phyloP scores from a whole-genome alignment of 2,329 filamentous ascomycete genomes.

The Venturia pyrina region DNA sequence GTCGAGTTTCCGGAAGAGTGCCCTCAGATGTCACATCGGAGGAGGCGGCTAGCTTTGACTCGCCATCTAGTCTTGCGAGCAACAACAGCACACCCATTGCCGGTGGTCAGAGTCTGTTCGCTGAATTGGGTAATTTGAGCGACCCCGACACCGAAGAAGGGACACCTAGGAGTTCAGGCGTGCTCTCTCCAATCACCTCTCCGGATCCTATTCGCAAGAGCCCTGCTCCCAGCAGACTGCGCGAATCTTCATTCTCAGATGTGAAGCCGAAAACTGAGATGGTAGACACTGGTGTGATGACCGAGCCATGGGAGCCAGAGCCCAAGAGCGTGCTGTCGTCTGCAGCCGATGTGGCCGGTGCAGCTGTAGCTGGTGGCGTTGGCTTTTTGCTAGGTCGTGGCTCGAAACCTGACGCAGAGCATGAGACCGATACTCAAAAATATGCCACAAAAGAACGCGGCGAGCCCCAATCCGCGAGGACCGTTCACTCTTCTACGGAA shows the following conservation, averaged over 20 bases:
- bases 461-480: background rate
- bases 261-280: constrained; percentile 13
- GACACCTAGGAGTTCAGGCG: constrained; percentile 13
- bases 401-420: constrained; percentile 15
- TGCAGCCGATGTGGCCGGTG: constrained; percentile 30
- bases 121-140: constrained; percentile 19
- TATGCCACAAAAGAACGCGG: background rate
- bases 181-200: constrained; percentile 14
- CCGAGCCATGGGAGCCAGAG: constrained; percentile 18
- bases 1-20: constrained; percentile 23
- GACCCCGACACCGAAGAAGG: constrained; percentile 21
- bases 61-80: constrained; percentile 40
- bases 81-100: constrained; percentile 27
- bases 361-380: constrained; percentile 15
- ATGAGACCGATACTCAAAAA: background rate
- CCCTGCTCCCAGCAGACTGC: constrained; percentile 6
- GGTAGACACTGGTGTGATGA: constrained; percentile 13
- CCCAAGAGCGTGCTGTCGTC: constrained; percentile 14
- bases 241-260: constrained; percentile 13
- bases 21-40: constrained; percentile 33
- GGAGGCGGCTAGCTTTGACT: constrained; percentile 45
- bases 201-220: constrained; percentile 19
- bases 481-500: background rate
- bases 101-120: constrained; percentile 52
- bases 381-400: constrained; percentile 17